Base-by-base conservation (phyloP, 2,329 filamentous ascomycete species). In the Podosphaera leucotricha region DNA sequence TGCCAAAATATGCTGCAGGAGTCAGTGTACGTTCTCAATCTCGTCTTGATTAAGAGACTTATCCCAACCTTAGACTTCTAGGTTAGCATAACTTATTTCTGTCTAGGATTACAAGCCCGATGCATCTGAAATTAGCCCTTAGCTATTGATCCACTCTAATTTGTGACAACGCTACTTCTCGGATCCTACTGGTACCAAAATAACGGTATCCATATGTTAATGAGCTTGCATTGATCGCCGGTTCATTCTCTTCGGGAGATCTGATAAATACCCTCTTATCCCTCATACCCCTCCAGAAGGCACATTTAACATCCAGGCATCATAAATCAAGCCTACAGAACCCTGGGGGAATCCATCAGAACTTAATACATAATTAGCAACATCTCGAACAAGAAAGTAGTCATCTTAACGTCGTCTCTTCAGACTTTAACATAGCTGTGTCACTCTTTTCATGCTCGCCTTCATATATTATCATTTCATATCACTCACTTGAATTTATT, bases 91-190 rank as follows among this genome's bases (percentile, higher is more conserved):
- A 38, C 37, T 38, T 38, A 38, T 38, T 20, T 19, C 37, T 22
- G 11, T 13, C 18, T 38, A 51, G 51, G 50, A 50, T 55, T 54
- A 43, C 46, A 49, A 46, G 45, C 44, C 48, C 49, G 54, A 51
- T 53, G 53, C 54, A 57, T 55, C 51, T 49, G 53, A 54, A 52
- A 54, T 53, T 49, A 47, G 52, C 46, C 54, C 51, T 50, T 45
- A 50, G 50, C 47, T 46, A 43, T 46, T 50, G 66, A 63, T 64
- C 66, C 66, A 68, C 66, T 60, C 59, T 60, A 60, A 67, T 67
- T 66, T 68, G 65, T 68, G 65, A 69, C 65, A 68, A 62, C 61
- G 53, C 50, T 65, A 60, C 59, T 61, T 57, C 58, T 56, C 62
- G 61, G 57, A 59, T 56, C 50, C 50, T 53, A 57, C 63, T 62